These are phyloP conservation scores for Chimonanthus salicifolius DNA, from an alignment of 164 flowering plant genomes.

Conservation along the genomic window DNA sequence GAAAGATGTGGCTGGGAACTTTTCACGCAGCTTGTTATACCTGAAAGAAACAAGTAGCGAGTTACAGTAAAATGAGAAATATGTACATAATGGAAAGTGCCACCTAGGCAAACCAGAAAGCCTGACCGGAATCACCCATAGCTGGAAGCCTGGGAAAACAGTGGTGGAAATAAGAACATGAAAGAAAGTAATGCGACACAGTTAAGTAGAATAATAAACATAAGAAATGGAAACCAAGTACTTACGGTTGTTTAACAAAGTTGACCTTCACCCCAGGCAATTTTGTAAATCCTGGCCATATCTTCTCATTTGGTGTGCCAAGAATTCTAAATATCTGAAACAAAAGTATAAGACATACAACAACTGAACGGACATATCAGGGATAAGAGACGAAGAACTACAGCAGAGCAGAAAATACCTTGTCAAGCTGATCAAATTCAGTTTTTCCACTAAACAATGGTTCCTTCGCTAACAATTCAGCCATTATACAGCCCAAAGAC, in stretches of 20 bases:
- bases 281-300: constrained; percentile 83
- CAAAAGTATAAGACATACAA: neutral
- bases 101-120: constrained; percentile 69
- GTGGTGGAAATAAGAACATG: constrained; percentile 35
- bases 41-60: constrained; percentile 43
- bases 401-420: constrained; percentile 29
- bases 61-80: constrained; percentile 28
- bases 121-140: constrained; percentile 84
- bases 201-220: neutral
- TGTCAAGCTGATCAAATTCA: constrained; percentile 61
- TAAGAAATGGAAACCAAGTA: constrained; percentile 11
- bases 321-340: constrained; percentile 71
- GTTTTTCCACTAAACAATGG: constrained; percentile 57
- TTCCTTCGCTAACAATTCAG: constrained; percentile 53
- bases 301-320: constrained; percentile 87
- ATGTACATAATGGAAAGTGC: constrained; percentile 24
- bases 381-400: neutral
- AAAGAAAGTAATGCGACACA: constrained; percentile 7
- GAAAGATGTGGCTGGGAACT: constrained; percentile 81
- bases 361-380: neutral
- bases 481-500: constrained; percentile 89
- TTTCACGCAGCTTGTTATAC: constrained; percentile 70
- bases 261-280: constrained; percentile 84
- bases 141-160: constrained; percentile 59
- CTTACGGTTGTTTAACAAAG: constrained; percentile 75